Base-by-base conservation (phyloP, 2,329 filamentous ascomycete genomes). In the Reticulascus tulasneorum region DNA sequence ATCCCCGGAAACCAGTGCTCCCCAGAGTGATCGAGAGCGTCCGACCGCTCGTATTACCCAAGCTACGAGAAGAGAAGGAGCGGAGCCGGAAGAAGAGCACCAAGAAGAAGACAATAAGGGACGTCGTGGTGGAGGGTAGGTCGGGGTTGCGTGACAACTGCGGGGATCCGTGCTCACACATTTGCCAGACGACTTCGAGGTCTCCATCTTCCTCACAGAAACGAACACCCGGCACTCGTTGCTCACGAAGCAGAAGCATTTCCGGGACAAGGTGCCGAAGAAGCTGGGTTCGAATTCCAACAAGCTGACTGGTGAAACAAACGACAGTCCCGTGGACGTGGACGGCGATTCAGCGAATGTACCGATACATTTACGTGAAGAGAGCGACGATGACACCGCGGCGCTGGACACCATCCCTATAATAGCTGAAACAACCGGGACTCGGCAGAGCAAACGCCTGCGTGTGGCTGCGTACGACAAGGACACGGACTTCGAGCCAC, bases 151-250 rank as follows among this genome's bases (percentile, higher is more conserved):
- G 37, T 34, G 33, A 43, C 32, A 23, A 21, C 23, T 22, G 13
- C 13, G n/a, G 17, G 24, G 26, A 31, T 28, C 42, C 36, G n/a
- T n/a, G n/a, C n/a, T n/a, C n/a, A n/a, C n/a, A n/a, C 6, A 22
- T 24, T 25, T 7, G 29, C 26, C 50, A 93, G 91, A 96, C 60
- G 91, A 95, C 49, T 98, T 96, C 55, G 89, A 97, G 56, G 88
- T 96, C 11, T 86, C 89, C 23, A 85, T 98, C 47, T 97, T 96
- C 63, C 70, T 98, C 47, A 94, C 86, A 29, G 87, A 95, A 59
- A 85, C 84, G 7, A 82, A 78, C 33, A 90, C 84, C 4, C 79
- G 89, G 11, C 93, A 97, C 66, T 86, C 88, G 22, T 69, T 98
- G 23, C 73, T 97, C 39, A 84, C 82, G 37, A 94, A 93, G 59